phyloP scores from a whole-genome alignment of 176 grass and related monocot genomes.

The Saccharum spontaneum region DNA sequence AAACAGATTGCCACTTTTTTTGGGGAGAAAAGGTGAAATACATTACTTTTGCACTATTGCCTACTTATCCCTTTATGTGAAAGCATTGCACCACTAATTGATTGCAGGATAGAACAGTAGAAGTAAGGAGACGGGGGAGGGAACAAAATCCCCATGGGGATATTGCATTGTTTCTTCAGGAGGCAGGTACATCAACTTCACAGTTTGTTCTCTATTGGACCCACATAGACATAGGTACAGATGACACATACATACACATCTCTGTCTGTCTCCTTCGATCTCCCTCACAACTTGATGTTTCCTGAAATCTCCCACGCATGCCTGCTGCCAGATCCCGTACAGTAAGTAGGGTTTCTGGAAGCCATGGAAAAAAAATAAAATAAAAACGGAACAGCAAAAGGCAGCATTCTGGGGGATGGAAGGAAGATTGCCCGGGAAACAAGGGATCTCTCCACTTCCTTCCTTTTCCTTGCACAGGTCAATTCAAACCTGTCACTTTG shows the following conservation, averaged over 20 bases:
- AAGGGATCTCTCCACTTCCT: slow-evolving; percentile 48
- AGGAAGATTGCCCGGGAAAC: slow-evolving; percentile 60
- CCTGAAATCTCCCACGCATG: slow-evolving; percentile 56
- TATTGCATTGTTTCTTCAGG: slow-evolving; percentile 46
- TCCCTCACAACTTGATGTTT: slow-evolving; percentile 46
- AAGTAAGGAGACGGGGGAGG: slow-evolving; percentile 5
- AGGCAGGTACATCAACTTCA: slow-evolving; percentile 51
- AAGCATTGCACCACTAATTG: slow-evolving; percentile 35
- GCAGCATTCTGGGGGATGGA: slow-evolving; percentile 25
- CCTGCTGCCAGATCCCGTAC: slow-evolving; percentile 43
- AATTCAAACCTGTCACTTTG: slow-evolving; percentile 45
- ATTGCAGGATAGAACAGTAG: slow-evolving; percentile 30
- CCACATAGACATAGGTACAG: slow-evolving; percentile 29
- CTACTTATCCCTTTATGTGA: slow-evolving; percentile 7
- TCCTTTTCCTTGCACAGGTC: slow-evolving; percentile 39
- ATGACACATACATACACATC: slow-evolving; percentile 44
- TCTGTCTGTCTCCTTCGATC: slow-evolving; percentile 24
- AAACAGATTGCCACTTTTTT: not conserved
- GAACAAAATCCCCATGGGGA: slow-evolving; percentile 43
- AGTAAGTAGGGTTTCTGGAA: slow-evolving; percentile 52
- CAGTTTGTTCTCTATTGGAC: slow-evolving; percentile 35
- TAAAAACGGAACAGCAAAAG: slow-evolving; percentile 8
- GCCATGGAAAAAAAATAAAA: not conserved
- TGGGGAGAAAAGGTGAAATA: not conserved
- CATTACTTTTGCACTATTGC: slow-evolving; percentile 8